Percentiles rank a stretch among this genome's conserved stretches.
These are phyloP conservation scores for Penicillium canescens DNA, from an alignment of 495 filamentous ascomycete species.

Conservation along the genomic window DNA sequence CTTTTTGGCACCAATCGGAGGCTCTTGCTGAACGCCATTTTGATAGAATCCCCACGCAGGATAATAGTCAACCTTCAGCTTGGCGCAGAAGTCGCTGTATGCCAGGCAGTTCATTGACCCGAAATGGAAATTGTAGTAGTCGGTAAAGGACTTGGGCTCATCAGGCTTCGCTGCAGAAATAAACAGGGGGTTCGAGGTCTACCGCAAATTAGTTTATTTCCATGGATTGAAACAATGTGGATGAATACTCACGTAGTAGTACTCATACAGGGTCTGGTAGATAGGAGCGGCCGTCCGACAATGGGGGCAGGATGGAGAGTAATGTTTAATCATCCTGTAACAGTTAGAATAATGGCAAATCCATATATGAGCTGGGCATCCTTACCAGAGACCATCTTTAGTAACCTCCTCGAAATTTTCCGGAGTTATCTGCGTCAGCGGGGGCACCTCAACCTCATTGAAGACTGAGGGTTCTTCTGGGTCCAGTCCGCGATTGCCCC, in stretches of 20 bases:
- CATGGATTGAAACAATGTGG: not conserved
- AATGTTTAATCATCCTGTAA: constrained; percentile 71
- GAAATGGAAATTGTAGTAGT: constrained; percentile 90
- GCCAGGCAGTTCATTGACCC: constrained; percentile 81
- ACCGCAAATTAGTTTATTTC: constrained; percentile 18
- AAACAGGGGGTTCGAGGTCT: constrained; percentile 74
- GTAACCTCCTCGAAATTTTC: constrained; percentile 56
- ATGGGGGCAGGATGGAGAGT: constrained; percentile 76
- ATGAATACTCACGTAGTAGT: constrained; percentile 65
- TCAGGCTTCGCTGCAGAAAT: constrained; percentile 41
- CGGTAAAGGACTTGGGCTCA: constrained; percentile 56
- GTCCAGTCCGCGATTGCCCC: constrained; percentile 21
- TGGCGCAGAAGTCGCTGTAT: constrained; percentile 69
- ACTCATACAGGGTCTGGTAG: constrained; percentile 94
- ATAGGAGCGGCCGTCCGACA: constrained; percentile 78
- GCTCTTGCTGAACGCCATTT: constrained; percentile 67
- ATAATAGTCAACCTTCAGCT: constrained; percentile 62
- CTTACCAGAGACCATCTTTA: constrained; percentile 65
- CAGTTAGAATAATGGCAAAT: constrained; percentile 16
- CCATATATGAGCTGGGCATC: not conserved
- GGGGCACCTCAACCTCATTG: constrained; percentile 78
- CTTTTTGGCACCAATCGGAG: constrained; percentile 57
- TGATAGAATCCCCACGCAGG: constrained; percentile 83
- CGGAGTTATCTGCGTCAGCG: constrained; percentile 62
- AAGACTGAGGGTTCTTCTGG: constrained; percentile 58